Conservation (phyloP, 2,329 filamentous ascomycete genomes). For the Colletotrichum orchidophilum region DNA sequence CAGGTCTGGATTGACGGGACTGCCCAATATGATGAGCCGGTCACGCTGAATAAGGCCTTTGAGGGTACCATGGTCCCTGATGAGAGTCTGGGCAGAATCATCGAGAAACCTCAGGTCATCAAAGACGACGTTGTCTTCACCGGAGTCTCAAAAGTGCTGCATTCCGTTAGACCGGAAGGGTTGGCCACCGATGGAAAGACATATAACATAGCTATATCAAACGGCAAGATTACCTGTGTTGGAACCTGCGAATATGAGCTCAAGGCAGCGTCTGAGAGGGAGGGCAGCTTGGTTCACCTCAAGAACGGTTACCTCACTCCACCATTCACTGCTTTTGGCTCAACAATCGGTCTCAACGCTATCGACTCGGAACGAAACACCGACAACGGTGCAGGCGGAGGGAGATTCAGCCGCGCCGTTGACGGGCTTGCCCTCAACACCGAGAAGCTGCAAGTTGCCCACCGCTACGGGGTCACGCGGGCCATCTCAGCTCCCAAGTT, state of each 20-base stretch:
- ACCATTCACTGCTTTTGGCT: conserved; percentile 69
- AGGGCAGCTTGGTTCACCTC: conserved; percentile 54
- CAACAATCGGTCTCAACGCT: conserved; percentile 68
- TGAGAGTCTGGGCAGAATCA: conserved; percentile 48
- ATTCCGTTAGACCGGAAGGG: conserved; percentile 50
- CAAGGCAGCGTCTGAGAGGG: conserved; percentile 43
- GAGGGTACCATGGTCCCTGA: conserved; percentile 50
- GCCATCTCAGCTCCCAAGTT: conserved; percentile 66
- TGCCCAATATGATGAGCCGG: conserved; percentile 63
- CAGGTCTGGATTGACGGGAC: conserved; percentile 73
- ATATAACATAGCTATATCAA: conserved; percentile 59
- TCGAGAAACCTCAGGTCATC: conserved; percentile 49
- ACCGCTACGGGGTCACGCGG: conserved; percentile 65
- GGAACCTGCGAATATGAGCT: conserved; percentile 61
- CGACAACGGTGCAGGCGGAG: conserved; percentile 58
- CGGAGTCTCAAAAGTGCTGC: conserved; percentile 61
- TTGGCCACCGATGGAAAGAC: conserved; percentile 43
- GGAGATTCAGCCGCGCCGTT: conserved; percentile 65
- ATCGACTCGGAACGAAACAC: conserved; percentile 67
- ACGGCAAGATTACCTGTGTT: conserved; percentile 66
- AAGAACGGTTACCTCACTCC: conserved; percentile 67
- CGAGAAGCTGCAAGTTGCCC: conserved; percentile 64
- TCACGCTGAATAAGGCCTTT: conserved; percentile 62
- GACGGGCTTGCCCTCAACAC: conserved; percentile 65
- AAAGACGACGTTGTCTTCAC: conserved; percentile 60